Evolutionary conservation across 1,284 basidiomycete genomes (phyloP), one percentile per base, ranked within the genome.

Genomic region (Leccinum subspadiceum): DNA sequence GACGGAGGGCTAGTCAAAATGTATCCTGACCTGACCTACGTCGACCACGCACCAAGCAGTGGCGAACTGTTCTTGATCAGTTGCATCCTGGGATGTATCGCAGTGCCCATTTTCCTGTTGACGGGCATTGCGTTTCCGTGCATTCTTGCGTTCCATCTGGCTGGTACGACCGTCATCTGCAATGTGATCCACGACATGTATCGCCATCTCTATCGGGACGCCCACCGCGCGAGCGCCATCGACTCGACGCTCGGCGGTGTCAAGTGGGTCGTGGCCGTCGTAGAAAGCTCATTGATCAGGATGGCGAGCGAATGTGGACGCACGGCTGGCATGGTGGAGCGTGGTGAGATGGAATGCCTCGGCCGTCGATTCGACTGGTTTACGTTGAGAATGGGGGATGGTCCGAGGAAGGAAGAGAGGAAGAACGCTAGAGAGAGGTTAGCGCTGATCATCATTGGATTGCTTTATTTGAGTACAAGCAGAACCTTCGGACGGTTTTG

Each of bases 341-440:
- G 82, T 9, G 63, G 75, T 1, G 82, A 85, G 66, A 71, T 73
- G 10, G 7, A n/a, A 1, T 62, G 65, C 3, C 54, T 84, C 15
- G 76, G 78, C 0, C 68, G 60, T 31, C 66, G 84, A 5, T 86
- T 86, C 56, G 84, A 85, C 55, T 85, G 83, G 83, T 85, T 85
- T 61, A 72, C 79, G 1, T 73, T 78, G 12, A 68, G 76, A 33
- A 62, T 57, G 8, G 82, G 80, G 0, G 64, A 74, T 1, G 79
- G 73, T 0, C 80, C 81, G 0, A 75, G 64, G 59, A 67, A 69
- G 0, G 79, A 83, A 39, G 81, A 85, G 63, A 75, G 72, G 20
- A 71, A 24, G 64, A 81, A 83, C 53, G 70, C 71, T 5, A 60
- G 60, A 41, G 64, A 76, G 54, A 69, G 76, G 39, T 31, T 75